A percentile compares a stretch with the other conserved stretches of the same genome.
Evolutionary conservation across 129 eudicot genomes (phyloP).

Genomic region (Arctium minus): DNA sequence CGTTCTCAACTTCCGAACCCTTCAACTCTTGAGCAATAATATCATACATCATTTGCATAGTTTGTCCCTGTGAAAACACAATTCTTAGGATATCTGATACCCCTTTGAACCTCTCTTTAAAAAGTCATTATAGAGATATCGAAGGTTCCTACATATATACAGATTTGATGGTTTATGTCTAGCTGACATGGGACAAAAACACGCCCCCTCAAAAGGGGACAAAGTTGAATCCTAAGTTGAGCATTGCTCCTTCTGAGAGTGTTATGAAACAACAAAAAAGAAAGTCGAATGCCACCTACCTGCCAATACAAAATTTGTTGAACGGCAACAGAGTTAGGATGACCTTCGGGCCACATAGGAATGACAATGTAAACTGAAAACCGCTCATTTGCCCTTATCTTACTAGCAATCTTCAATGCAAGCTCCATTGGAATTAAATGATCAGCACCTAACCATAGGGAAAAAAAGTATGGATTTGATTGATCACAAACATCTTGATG

Average conservation of each 20-base stretch:
- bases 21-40: constrained; percentile 63
- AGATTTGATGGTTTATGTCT: neutral
- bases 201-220: neutral
- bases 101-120: neutral
- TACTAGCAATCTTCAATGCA: constrained; percentile 78
- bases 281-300: constrained; percentile 37
- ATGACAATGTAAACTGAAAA: constrained; percentile 80
- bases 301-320: constrained; percentile 95
- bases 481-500: neutral
- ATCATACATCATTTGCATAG: constrained; percentile 97
- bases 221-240: too few species aligned
- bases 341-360: constrained; percentile 99
- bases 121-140: neutral
- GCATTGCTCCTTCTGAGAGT: neutral
- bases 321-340: constrained; percentile 66
- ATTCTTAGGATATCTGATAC: constrained; percentile 3
- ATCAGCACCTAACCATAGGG: constrained; percentile 66
- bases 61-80: constrained; percentile 51
- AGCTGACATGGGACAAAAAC: neutral
- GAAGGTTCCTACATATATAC: neutral
- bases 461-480: neutral
- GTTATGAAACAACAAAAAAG: neutral
- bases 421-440: constrained; percentile 90
- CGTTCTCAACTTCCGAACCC: constrained; percentile 30
- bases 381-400: constrained; percentile 76